These are phyloP conservation scores for Cardiospermum halicacabum DNA, from an alignment of 345 rosid genomes.

Conservation along the genomic window DNA sequence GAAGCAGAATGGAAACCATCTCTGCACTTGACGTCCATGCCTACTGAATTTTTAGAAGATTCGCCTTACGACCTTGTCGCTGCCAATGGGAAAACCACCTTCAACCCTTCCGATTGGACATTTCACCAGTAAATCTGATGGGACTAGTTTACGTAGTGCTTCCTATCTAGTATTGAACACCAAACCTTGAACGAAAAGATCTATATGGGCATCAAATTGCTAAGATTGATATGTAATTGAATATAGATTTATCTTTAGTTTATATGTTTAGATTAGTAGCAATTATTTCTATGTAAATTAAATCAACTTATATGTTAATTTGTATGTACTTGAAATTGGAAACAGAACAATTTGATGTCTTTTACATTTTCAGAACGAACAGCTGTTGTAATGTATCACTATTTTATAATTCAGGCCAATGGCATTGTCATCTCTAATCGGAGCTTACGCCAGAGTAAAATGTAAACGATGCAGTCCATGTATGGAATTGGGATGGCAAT, in stretches of 20 bases:
- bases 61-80: constrained; percentile 75
- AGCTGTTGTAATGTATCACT: too few relatives aligned
- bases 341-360: too few relatives aligned
- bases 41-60: constrained; percentile 74
- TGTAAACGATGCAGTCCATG: too few relatives aligned
- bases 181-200: too few relatives aligned
- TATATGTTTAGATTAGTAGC: not conserved
- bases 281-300: constrained; percentile 5
- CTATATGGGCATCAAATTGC: not conserved
- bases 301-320: too few relatives aligned
- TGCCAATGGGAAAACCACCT: constrained; percentile 65
- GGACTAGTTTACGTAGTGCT: constrained; percentile 35
- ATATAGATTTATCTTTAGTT: too few relatives aligned
- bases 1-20: constrained; percentile 87
- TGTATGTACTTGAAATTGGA: too few relatives aligned
- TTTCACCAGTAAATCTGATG: constrained; percentile 69
- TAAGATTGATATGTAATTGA: not conserved
- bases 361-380: too few relatives aligned
- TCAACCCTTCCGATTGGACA: constrained; percentile 89
- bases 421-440: too few relatives aligned
- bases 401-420: too few relatives aligned
- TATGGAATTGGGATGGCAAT: too few relatives aligned
- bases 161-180: not conserved
- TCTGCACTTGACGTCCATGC: constrained; percentile 88
- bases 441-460: too few relatives aligned